Evolutionary conservation across 306 rosid species (phyloP).

Genomic region (Ammopiptanthus mongolicus): DNA sequence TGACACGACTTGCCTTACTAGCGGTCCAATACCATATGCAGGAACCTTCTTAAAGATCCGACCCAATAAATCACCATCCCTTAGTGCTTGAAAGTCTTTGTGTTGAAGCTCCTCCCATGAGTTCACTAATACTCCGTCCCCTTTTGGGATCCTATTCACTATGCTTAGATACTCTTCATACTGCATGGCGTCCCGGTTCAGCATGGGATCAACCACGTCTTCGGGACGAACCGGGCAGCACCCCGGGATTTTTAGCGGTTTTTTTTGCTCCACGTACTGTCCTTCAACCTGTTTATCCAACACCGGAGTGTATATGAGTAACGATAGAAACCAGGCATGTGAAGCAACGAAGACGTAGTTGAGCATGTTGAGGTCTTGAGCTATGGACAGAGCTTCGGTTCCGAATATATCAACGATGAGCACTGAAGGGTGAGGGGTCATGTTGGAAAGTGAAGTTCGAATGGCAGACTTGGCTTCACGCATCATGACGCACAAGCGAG

Average conservation of each 20-base stretch:
- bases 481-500: slow-evolving; percentile 27
- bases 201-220: slow-evolving; percentile 36
- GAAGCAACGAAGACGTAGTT: slow-evolving; percentile 23
- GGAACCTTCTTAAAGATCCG: slow-evolving; percentile 18
- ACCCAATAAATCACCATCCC: slow-evolving; percentile 18
- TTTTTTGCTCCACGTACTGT: slow-evolving; percentile 27
- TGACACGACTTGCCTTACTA: slow-evolving; percentile 15
- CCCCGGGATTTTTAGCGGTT: slow-evolving; percentile 25
- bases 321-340: slow-evolving; percentile 29
- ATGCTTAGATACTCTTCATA: slow-evolving; percentile 19
- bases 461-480: slow-evolving; percentile 7
- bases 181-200: slow-evolving; percentile 22
- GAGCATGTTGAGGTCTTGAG: slow-evolving; percentile 27
- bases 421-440: not conserved
- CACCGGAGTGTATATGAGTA: slow-evolving; percentile 1
- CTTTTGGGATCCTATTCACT: not conserved
- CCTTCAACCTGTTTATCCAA: slow-evolving; percentile 29
- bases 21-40: slow-evolving; percentile 48
- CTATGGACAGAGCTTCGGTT: slow-evolving; percentile 24
- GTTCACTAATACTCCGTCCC: slow-evolving; percentile 40
- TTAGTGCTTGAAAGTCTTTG: slow-evolving; percentile 7
- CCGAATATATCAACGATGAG: slow-evolving; percentile 42
- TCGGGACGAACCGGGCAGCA: slow-evolving; percentile 27
- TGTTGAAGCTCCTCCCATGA: slow-evolving; percentile 36
- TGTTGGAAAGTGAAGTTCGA: not conserved